Base-by-base conservation (phyloP, 495 filamentous ascomycete species). In the Tuber borchii region DNA sequence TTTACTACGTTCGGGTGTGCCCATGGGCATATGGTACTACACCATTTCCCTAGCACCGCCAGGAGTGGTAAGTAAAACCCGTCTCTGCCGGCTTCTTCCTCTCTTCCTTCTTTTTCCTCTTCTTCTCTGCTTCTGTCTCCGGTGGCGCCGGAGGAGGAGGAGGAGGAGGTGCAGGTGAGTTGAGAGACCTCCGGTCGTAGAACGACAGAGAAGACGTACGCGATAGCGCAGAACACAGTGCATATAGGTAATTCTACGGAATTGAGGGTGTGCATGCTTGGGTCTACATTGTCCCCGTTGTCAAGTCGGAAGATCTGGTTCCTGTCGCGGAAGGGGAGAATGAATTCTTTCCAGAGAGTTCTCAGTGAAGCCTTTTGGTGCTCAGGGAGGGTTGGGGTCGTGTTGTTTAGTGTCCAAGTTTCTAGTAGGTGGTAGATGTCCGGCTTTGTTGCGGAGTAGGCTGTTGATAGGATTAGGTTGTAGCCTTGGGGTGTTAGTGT, bases 41-140 rank as follows among this genome's bases (percentile, higher is more conserved):
- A 77, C 75, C 75, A 77, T 71, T 77, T 77, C 3, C 71, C 75
- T 3, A 77, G 68, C 19, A 77, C 22, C 5, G 71, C 43, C 65
- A 77, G 56, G 10, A 74, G 37, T 4, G 72, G 75, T 1, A 77
- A 9, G 37, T 74, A 77, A 45, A 37, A 74, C 10, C 34, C 42
- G 5, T 20, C 37, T 17, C 68, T 34, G 8, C 71, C 44, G n/a
- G 17, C 44, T 45, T 31, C 69, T 0, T 65, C 51, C 26, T 20
- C 45, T 16, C 17, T 6, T 17, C 45, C 51, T 20, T n/a, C 46
- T 51, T 37, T 37, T 37, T 2, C 51, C 14, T 8, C 56, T 14
- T 1, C 56, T 31, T 3, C 56, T 31, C 12, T 12, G 56, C 56
- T 10, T 26, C 31, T 31, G 56, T 26, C 26, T 16, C n/a, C 56